phyloP scores from a whole-genome alignment of 2,329 filamentous ascomycete species.

The Parastagonospora avenae region DNA sequence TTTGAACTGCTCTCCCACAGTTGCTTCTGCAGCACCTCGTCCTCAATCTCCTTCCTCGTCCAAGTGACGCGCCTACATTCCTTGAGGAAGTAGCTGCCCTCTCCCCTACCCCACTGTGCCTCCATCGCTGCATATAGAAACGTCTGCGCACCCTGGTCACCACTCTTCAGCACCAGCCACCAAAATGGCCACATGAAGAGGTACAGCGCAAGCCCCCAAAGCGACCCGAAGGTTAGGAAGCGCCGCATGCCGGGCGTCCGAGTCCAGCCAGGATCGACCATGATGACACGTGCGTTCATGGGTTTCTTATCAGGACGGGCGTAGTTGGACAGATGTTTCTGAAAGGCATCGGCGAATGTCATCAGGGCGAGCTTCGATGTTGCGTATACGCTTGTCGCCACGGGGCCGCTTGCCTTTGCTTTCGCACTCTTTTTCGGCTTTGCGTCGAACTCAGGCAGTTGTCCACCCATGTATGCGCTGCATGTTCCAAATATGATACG shows the following conservation, averaged over 20 bases:
- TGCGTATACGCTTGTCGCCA: conserved; percentile 53
- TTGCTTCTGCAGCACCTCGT: conserved; percentile 80
- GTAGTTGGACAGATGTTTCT: conserved; percentile 87
- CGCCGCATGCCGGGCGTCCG: conserved; percentile 86
- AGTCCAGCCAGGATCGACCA: conserved; percentile 84
- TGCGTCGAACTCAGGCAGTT: conserved; percentile 64
- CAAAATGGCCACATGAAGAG: conserved; percentile 77
- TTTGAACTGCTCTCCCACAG: conserved; percentile 85
- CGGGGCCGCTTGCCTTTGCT: conserved; percentile 43
- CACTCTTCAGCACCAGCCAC: conserved; percentile 88
- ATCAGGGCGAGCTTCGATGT: conserved; percentile 74
- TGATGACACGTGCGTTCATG: conserved; percentile 79
- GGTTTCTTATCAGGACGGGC: conserved; percentile 82
- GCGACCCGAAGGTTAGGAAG: conserved; percentile 83
- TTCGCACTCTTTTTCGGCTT: conserved; percentile 60
- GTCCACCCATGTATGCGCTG: conserved; percentile 81
- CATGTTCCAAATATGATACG: conserved; percentile 86
- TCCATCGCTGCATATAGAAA: conserved; percentile 89
- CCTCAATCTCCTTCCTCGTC: conserved; percentile 73
- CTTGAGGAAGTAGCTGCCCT: conserved; percentile 78
- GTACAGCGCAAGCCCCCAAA: conserved; percentile 80
- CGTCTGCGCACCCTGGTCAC: conserved; percentile 82
- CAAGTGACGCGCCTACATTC: conserved; percentile 82
- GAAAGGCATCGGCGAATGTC: conserved; percentile 86
- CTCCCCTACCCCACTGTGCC: conserved; percentile 65